phyloP scores from a whole-genome alignment of 306 rosid species.

The Geum urbanum region DNA sequence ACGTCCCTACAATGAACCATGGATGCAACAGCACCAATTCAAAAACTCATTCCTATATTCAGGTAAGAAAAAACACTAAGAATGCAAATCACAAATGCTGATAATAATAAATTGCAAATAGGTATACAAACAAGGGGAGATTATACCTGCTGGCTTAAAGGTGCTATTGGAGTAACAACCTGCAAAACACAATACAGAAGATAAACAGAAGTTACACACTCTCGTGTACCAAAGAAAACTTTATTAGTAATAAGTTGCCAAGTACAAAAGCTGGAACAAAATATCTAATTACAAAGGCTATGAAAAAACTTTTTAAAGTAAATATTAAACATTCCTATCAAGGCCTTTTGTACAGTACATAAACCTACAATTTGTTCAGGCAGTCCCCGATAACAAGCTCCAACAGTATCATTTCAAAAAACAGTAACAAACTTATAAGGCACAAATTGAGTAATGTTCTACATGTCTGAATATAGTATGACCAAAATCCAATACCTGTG shows the following conservation, averaged over 20 bases:
- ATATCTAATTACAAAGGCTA: not conserved
- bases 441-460: not conserved
- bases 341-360: not conserved
- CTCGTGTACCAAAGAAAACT: not conserved
- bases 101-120: not conserved
- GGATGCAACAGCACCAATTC: too few relatives aligned
- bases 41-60: not conserved
- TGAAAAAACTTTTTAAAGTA: too few relatives aligned
- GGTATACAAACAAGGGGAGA: constrained; percentile 1
- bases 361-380: not conserved
- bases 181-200: constrained; percentile 30
- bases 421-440: not conserved
- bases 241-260: too few relatives aligned
- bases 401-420: not conserved
- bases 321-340: too few relatives aligned
- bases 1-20: too few relatives aligned
- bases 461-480: not conserved
- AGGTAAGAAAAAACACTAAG: not conserved
- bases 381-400: not conserved
- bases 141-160: constrained; percentile 93
- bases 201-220: not conserved
- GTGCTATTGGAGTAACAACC: constrained; percentile 99
- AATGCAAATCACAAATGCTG: not conserved
- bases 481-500: constrained; percentile 59
- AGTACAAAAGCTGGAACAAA: not conserved